Percentiles rank a stretch among this genome's conserved stretches.
These are phyloP conservation scores for Mucor circinelloides DNA, from an alignment of 371 early-diverging fungal species.

Conservation along the genomic window DNA sequence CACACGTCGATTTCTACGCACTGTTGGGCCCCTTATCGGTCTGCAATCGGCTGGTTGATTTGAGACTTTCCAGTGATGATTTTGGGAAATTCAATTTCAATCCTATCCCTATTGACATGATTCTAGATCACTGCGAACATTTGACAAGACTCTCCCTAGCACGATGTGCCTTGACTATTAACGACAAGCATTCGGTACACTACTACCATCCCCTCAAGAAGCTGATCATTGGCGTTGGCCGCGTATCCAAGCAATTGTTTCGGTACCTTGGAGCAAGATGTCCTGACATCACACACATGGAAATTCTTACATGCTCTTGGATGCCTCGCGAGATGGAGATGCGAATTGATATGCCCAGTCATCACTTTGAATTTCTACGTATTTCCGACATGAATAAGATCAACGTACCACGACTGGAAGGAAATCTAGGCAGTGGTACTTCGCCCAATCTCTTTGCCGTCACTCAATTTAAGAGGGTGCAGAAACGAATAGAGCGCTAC, in stretches of 20 bases:
- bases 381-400: slow-evolving; percentile 8
- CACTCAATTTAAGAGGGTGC: not conserved
- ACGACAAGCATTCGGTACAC: slow-evolving; percentile 10
- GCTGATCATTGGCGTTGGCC: not conserved
- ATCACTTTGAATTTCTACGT: slow-evolving; percentile 9
- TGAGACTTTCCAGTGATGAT: slow-evolving; percentile 10
- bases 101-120: slow-evolving; percentile 8
- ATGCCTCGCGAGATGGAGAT: slow-evolving; percentile 14
- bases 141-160: not conserved
- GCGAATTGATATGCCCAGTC: slow-evolving; percentile 18
- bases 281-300: not conserved
- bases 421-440: slow-evolving; percentile 5
- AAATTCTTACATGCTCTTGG: slow-evolving; percentile 10
- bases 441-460: slow-evolving; percentile 10
- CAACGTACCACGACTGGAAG: slow-evolving; percentile 3
- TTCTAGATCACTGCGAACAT: slow-evolving; percentile 4
- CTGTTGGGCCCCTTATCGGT: slow-evolving; percentile 1
- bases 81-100: not conserved
- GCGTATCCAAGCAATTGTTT: slow-evolving; percentile 8
- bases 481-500: slow-evolving; percentile 1
- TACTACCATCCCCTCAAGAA: not conserved
- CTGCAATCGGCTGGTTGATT: not conserved
- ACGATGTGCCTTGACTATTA: not conserved
- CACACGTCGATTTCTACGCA: not conserved
- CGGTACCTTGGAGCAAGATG: slow-evolving; percentile 11